Evolutionary conservation across 2,329 filamentous ascomycete genomes (phyloP).

Genomic region (Beauveria bassiana): DNA sequence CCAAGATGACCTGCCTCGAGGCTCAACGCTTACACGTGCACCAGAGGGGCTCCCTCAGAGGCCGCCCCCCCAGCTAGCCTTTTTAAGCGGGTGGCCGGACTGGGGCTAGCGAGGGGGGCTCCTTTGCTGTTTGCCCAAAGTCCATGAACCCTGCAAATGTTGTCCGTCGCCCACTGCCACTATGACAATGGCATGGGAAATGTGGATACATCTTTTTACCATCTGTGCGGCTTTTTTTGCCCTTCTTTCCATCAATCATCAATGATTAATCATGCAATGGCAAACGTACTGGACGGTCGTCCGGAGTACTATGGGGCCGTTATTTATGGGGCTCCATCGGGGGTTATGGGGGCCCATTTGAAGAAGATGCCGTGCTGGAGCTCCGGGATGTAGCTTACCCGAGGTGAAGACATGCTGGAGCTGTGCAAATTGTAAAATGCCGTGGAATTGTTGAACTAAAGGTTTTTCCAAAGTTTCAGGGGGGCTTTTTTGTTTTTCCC

Average conservation of each 20-base stretch:
- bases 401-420: background rate
- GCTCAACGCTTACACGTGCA: constrained; percentile 3
- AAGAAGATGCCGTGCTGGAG: background rate
- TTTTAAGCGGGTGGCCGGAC: background rate
- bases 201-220: too few species aligned
- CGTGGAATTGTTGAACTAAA: background rate
- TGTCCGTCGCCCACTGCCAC: background rate
- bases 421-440: background rate
- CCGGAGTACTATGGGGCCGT: constrained; percentile 1
- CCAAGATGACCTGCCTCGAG: background rate
- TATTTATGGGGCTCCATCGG: background rate
- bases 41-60: constrained; percentile 1
- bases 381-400: background rate
- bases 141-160: too few species aligned
- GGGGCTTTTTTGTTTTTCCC: too few species aligned
- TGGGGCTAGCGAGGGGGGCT: background rate
- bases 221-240: background rate
- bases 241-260: background rate
- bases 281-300: background rate
- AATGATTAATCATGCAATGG: too few species aligned
- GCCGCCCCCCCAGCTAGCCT: background rate
- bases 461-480: too few species aligned
- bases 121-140: background rate
- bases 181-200: background rate
- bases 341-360: background rate